Base-by-base conservation (phyloP, 2,329 filamentous ascomycete genomes). In the Rhexocercosporidium sp. region DNA sequence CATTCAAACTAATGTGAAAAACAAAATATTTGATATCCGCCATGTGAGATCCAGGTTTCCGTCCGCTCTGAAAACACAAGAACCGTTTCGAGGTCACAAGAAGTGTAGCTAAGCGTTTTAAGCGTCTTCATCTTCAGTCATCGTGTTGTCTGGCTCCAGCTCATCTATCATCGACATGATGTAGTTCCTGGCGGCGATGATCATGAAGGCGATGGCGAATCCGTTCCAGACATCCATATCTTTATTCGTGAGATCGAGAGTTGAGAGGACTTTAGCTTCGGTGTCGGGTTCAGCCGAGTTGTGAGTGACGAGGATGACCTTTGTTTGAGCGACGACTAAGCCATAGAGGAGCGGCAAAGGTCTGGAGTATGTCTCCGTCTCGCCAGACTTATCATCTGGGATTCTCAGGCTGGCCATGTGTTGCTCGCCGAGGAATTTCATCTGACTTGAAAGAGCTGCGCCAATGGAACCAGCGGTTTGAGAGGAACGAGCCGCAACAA, bases 221-320 rank as follows among this genome's bases (percentile, higher is more conserved):
- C 74, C 77, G 65, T 78, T 76, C 77, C 77, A 79, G 14, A 77
- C 76, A 66, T 75, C 74, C 66, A 71, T 74, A n/a, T 65, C 49
- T 20, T 69, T 66, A 2, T 76, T 70, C 0, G 65, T 68, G 27
- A 78, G 76, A 57, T 78, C 73, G 51, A 77, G 75, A 29, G 75
- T 57, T 2, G 63, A 62, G n/a, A 79, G 66, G 29, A 73, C 72
- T 37, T 69, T 72, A 3, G 74, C 56, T 27, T 64, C 68, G n/a
- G 72, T 70, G 16, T 74, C 64, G 1, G 66, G 67, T 27, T 76
- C 66, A 3, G 74, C 68, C 8, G 76, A 75, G 59, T 78, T 75
- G 6, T 75, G 69, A 12, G 76, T 78, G 34, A 75, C 67, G 29
- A 78, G 71, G 29, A 76, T 73, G 37, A 72, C 67, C 29, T 70